Base-by-base conservation (phyloP, 768 basidiomycete species). In the Termitomyces sp. region DNA sequence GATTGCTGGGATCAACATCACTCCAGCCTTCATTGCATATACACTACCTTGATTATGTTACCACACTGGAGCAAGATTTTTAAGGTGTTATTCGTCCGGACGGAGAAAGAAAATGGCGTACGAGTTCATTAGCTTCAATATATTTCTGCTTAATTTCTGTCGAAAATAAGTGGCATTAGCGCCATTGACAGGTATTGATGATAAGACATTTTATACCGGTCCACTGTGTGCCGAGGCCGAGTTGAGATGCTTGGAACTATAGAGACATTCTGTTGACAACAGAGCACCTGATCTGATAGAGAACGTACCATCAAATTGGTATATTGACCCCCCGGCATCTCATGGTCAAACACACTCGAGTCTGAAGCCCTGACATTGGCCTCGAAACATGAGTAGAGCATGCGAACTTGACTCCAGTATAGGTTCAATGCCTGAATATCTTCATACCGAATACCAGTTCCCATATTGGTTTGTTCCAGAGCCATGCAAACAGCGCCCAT, bases 301-400 rank as follows among this genome's bases (percentile, higher is more conserved):
- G 25, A 11, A 47, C 55, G 14, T 68, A 93, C 91, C 91, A 94
- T 94, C 63, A 94, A 76, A 71, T 94, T 94, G 32, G 92, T 94
- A 70, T 93, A 94, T 70, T 94, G 93, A 44, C 95, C 96, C 69
- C 95, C 97, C 53, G 96, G 96, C 97, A 99, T 98, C 75, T 97
- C 95, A 73, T 98, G 96, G 68, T 94, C 94, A 71, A 98, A 99
- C 52, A 98, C 95, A 73, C 92, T 94, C 47, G 95, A 97, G 70
- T 98, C 97, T 52, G 94, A 95, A 25, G 94, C 92, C 52, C 94
- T 85, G 64, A 98, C 94, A 67, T 97, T 97, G 54, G 97, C 97
- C 72, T 98, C 97, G 78, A 99, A 99, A 78, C 94, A 97, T 68
- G 82, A 72, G 76, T 99, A 99, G 46, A 98, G 83, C 75, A 91